Base-by-base conservation (phyloP, 495 filamentous ascomycete genomes). In the Echria macrotheca region DNA sequence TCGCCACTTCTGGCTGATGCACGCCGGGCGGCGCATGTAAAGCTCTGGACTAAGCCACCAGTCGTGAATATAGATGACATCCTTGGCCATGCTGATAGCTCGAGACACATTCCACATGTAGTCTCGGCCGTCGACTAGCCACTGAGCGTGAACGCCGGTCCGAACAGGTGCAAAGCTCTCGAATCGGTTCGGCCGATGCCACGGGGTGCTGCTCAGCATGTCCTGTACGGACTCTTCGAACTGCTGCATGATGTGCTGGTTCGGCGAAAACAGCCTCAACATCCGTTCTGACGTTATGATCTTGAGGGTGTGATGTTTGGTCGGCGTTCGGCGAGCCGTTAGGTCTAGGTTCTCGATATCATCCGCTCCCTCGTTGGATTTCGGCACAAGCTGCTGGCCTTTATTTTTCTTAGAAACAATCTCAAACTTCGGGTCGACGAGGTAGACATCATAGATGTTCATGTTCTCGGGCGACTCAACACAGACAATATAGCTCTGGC, bases 81-180 rank as follows among this genome's bases (percentile, higher is more conserved):
- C 94, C 60, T 88, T 88, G 9, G 93, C 93, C 82, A 96, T 96
- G 64, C 85, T 95, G 65, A 99, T 96, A 2, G 93, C 93, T 43
- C 93, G 81, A 5, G 89, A 95, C 5, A 97, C 91, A 57, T 96
- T 91, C 93, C 93, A 99, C 91, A 97, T 97, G 68, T 97, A 91
- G 60, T 99, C 93, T 41, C 93, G 79, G 11, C 87, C 93, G 67
- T 99, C 93, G 2, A 99, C 93, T 5, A 99, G 74, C 93, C 91
- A 97, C 60, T 96, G 90, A 3, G 91, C 93, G 70, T 90, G 90
- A 23, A 93, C 89, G 37, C 82, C 80, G 19, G 79, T 82, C 44
- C 93, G 78, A 7, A 97, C 85, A 2, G 93, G 93, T 0, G 93
- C 94, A 69, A 94, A 99, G 59, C 90, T 96, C 47, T 82, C 84